These are phyloP conservation scores for Casaregolazyma lundiana DNA, from an alignment of 1,139 yeast species.

Conservation along the genomic window DNA sequence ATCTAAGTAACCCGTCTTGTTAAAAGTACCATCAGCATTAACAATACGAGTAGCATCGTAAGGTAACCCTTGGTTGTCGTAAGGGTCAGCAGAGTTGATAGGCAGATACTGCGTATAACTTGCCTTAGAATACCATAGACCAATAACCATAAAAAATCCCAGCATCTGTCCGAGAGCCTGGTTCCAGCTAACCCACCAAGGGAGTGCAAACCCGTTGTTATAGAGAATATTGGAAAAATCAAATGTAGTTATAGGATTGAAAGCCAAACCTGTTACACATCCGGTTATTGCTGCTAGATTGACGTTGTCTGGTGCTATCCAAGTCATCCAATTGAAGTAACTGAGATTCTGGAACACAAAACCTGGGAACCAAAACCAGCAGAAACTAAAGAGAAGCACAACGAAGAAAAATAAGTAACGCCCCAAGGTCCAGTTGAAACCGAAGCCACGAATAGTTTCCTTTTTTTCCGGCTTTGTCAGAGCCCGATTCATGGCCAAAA, in stretches of 20 bases:
- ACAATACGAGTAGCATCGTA: slow-evolving; percentile 42
- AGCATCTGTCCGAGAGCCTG: slow-evolving; percentile 17
- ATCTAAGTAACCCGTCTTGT: slow-evolving; percentile 25
- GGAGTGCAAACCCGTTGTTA: slow-evolving; percentile 29
- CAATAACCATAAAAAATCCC: slow-evolving; percentile 20
- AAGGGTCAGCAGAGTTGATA: slow-evolving; percentile 44
- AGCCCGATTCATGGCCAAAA: slow-evolving; percentile 53
- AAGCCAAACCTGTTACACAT: slow-evolving; percentile 52
- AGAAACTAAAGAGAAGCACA: slow-evolving; percentile 38
- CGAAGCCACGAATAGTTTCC: slow-evolving; percentile 35
- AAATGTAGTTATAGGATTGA: slow-evolving; percentile 51
- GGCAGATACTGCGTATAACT: slow-evolving; percentile 48
- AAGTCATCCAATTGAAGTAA: slow-evolving; percentile 57
- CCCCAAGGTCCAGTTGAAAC: slow-evolving; percentile 51
- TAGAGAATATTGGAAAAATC: slow-evolving; percentile 47
- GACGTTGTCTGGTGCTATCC: slow-evolving; percentile 56
- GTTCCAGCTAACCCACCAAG: slow-evolving; percentile 36
- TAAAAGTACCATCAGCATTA: slow-evolving; percentile 29
- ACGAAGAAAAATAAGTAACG: slow-evolving; percentile 44
- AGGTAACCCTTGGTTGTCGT: slow-evolving; percentile 42
- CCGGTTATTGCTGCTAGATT: slow-evolving; percentile 55
- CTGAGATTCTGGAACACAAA: slow-evolving; percentile 48
- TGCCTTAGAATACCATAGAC: slow-evolving; percentile 51
- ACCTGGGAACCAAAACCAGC: slow-evolving; percentile 55
- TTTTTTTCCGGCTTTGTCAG: slow-evolving; percentile 40